phyloP scores from a whole-genome alignment of 768 basidiomycete genomes.

The Wakefieldia striispora region DNA sequence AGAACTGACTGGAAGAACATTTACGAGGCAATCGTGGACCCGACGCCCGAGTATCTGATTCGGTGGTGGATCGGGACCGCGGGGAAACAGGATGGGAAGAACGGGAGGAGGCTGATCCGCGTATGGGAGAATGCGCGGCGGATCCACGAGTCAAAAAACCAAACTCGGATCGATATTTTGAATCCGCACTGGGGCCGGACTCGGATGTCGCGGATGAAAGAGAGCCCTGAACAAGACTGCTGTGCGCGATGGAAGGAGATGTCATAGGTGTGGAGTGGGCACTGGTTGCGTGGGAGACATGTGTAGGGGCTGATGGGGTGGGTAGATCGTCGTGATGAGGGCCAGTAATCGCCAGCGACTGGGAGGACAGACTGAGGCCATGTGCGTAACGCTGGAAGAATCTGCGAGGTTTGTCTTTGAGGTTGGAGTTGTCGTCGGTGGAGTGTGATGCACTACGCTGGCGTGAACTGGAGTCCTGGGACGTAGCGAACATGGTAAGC shows the following conservation, averaged over 20 bases:
- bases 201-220: slow-evolving; percentile 28
- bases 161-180: slow-evolving; percentile 17
- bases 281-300: slow-evolving; percentile 10
- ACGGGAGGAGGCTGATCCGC: slow-evolving; percentile 12
- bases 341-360: slow-evolving; percentile 12
- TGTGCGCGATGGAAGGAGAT: slow-evolving; percentile 22
- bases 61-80: slow-evolving; percentile 17
- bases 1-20: background rate
- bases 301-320: slow-evolving; percentile 1
- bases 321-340: slow-evolving; percentile 14
- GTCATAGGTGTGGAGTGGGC: slow-evolving; percentile 26
- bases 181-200: slow-evolving; percentile 12
- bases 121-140: slow-evolving; percentile 10
- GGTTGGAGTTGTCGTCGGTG: slow-evolving; percentile 11
- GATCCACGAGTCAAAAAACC: slow-evolving; percentile 7
- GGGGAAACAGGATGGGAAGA: slow-evolving; percentile 15
- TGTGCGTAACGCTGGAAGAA: slow-evolving; percentile 11
- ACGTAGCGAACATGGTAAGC: slow-evolving; percentile 16
- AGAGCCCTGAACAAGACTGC: slow-evolving; percentile 18
- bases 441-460: slow-evolving; percentile 20
- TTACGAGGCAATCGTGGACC: background rate
- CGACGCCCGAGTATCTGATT: slow-evolving; percentile 16
- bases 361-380: slow-evolving; percentile 16
- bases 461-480: background rate
- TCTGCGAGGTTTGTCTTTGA: slow-evolving; percentile 10